These are phyloP conservation scores for Dacryopinax spathularia DNA, from an alignment of 768 basidiomycete species.

Conservation along the genomic window DNA sequence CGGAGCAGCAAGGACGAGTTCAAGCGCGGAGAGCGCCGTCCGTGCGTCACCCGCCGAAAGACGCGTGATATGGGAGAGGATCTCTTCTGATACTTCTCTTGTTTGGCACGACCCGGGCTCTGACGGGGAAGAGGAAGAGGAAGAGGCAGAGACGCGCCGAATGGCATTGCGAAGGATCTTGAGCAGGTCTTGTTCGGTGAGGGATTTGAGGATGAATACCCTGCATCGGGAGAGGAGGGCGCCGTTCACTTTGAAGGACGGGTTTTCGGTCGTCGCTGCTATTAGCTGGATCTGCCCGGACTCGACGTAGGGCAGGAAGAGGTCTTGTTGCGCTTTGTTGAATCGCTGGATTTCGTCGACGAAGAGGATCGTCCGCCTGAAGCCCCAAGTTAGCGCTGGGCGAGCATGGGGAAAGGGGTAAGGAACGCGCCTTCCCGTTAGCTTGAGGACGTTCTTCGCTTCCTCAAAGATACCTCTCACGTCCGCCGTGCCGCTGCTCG, in stretches of 20 bases:
- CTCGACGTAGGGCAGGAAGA: constrained; percentile 71
- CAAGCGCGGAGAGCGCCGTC: constrained; percentile 61
- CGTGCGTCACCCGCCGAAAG: constrained; percentile 58
- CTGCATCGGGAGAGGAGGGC: constrained; percentile 64
- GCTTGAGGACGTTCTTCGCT: constrained; percentile 47
- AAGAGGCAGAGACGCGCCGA: constrained; percentile 22
- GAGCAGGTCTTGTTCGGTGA: constrained; percentile 47
- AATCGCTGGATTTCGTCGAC: constrained; percentile 77
- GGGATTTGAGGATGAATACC: constrained; percentile 61
- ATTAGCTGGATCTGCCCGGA: constrained; percentile 64
- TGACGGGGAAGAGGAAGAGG: constrained; percentile 18
- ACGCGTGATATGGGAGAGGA: constrained; percentile 34
- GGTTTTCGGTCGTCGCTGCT: constrained; percentile 82
- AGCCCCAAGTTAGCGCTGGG: constrained; percentile 8
- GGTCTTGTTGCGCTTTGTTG: constrained; percentile 60
- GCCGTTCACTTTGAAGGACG: constrained; percentile 65
- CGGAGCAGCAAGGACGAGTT: constrained; percentile 43
- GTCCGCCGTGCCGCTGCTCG: constrained; percentile 51
- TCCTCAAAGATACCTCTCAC: constrained; percentile 62
- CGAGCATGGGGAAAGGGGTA: neutral
- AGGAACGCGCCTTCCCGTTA: constrained; percentile 46
- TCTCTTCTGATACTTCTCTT: constrained; percentile 24
- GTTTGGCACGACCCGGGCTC: constrained; percentile 34
- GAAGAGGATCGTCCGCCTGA: constrained; percentile 59
- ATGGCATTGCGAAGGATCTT: constrained; percentile 44